These are phyloP conservation scores for Lipomyces chichibuensis DNA, from an alignment of 805 yeast genomes.

Conservation along the genomic window DNA sequence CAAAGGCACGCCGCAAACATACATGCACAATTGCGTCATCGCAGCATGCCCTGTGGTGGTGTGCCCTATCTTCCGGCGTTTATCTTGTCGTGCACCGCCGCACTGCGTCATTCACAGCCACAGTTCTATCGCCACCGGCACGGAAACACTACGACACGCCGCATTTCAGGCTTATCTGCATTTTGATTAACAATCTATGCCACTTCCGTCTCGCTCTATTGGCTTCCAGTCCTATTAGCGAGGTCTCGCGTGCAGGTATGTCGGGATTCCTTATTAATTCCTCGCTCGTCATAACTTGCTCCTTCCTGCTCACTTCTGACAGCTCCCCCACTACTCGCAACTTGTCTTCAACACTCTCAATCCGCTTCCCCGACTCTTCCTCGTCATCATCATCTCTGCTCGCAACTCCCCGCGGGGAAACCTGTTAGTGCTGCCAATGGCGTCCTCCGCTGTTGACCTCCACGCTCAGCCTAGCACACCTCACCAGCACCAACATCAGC, in stretches of 20 bases:
- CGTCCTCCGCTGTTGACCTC: not conserved
- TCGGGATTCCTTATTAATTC: conserved; percentile 1
- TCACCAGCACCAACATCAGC: not conserved
- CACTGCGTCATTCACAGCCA: not conserved
- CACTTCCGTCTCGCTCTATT: not conserved
- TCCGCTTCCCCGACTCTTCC: not conserved
- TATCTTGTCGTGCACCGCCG: not conserved
- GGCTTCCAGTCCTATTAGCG: not conserved
- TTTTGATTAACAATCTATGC: no score
- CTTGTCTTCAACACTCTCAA: not conserved
- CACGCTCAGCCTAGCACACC: not conserved
- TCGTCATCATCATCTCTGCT: not conserved
- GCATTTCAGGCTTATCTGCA: not conserved
- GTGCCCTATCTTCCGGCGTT: not conserved
- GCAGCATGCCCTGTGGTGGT: not conserved
- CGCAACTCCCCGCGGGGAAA: not conserved
- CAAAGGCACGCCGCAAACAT: not conserved
- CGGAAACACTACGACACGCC: not conserved
- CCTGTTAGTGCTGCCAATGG: not conserved
- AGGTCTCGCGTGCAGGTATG: not conserved
- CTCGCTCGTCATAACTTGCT: not conserved
- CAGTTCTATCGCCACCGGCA: not conserved
- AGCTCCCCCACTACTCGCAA: not conserved
- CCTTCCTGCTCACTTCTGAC: not conserved
- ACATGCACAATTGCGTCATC: not conserved